These are phyloP conservation scores for Colletotrichum sansevieriae DNA, from an alignment of 2,329 filamentous ascomycete genomes.

Conservation along the genomic window DNA sequence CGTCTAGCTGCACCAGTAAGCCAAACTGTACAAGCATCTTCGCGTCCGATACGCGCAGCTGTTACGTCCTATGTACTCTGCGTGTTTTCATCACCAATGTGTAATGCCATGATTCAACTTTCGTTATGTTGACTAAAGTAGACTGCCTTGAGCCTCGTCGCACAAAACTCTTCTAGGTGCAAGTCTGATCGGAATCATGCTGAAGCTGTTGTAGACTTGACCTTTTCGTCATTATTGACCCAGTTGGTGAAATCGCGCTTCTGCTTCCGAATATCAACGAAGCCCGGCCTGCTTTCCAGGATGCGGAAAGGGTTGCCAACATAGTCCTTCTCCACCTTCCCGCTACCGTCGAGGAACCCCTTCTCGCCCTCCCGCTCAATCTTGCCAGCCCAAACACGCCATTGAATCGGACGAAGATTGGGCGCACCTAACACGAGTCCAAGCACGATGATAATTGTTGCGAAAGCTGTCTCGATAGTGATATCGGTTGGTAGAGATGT, in stretches of 20 bases:
- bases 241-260: conserved; percentile 84
- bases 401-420: conserved; percentile 85
- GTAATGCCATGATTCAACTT: no score
- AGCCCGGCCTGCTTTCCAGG: conserved; percentile 85
- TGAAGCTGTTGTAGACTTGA: conserved; percentile 23
- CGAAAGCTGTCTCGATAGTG: conserved; percentile 84
- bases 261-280: conserved; percentile 88
- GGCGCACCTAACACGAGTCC: conserved; percentile 86
- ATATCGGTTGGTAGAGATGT: conserved; percentile 85
- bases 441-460: conserved; percentile 82
- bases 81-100: no score
- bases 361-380: conserved; percentile 81
- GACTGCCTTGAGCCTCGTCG: no score
- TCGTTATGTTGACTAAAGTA: no score
- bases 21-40: no score
- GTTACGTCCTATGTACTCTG: no score
- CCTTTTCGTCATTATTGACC: conserved; percentile 61
- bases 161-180: no score
- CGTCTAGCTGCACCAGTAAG: no score
- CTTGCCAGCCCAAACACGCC: conserved; percentile 85
- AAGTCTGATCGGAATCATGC: neutral
- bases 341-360: conserved; percentile 67
- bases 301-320: conserved; percentile 83
- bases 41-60: no score
- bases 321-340: conserved; percentile 77